Conservation (phyloP, 352 stramenopile species). For the Phytopythium litorale region DNA sequence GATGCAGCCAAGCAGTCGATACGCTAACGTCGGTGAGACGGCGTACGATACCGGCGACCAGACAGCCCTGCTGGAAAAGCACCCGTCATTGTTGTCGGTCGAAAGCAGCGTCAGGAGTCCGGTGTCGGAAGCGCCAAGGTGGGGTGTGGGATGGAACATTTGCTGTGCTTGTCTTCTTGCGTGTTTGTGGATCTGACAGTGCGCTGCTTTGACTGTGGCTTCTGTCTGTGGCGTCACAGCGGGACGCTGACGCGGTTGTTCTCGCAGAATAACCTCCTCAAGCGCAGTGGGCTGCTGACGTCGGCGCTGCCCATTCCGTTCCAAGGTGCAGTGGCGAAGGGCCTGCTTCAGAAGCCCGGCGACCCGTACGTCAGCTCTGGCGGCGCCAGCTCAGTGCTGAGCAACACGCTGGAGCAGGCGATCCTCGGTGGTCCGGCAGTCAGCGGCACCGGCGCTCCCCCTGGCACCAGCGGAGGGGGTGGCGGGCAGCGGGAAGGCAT, state of each 20-base stretch:
- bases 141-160: not conserved
- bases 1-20: constrained; percentile 9
- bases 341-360: constrained; percentile 34
- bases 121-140: constrained; percentile 22
- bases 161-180: not conserved
- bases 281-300: constrained; percentile 29
- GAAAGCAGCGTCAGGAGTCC: constrained; percentile 30
- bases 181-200: not conserved
- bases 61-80: constrained; percentile 20
- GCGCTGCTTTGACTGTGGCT: not conserved
- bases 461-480: constrained; percentile 12
- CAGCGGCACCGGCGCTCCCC: constrained; percentile 2
- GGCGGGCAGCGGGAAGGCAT: constrained; percentile 17
- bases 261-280: constrained; percentile 57
- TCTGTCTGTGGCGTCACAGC: constrained; percentile 14
- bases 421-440: constrained; percentile 42
- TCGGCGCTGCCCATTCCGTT: constrained; percentile 29
- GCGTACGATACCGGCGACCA: constrained; percentile 28
- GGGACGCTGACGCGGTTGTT: constrained; percentile 62
- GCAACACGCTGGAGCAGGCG: constrained; percentile 64
- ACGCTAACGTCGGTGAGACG: constrained; percentile 23
- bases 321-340: constrained; percentile 9
- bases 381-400: constrained; percentile 26
- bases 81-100: constrained; percentile 28
- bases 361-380: constrained; percentile 42